Evolutionary conservation across 495 filamentous ascomycete genomes (phyloP).

Genomic region (Podospora appendiculata): DNA sequence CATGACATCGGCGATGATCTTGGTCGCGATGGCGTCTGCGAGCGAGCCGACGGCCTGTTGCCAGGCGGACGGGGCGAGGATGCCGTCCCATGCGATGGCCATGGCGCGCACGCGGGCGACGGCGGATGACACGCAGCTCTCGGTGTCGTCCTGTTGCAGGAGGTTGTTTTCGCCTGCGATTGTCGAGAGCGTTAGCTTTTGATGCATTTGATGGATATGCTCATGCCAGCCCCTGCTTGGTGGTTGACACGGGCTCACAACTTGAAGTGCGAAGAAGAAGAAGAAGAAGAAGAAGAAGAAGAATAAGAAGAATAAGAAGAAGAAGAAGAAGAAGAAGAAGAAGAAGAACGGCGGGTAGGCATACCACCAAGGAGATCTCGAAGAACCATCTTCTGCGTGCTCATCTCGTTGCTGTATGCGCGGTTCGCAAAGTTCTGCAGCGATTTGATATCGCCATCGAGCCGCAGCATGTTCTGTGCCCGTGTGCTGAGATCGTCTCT

Average conservation of each 20-base stretch:
- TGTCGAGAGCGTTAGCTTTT: not conserved
- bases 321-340: constrained; percentile 8
- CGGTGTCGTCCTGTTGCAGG: constrained; percentile 51
- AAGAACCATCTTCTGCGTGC: constrained; percentile 72
- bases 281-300: constrained; percentile 21
- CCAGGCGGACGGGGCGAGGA: constrained; percentile 74
- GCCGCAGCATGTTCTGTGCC: constrained; percentile 45
- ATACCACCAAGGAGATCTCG: constrained; percentile 75
- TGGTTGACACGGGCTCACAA: not conserved
- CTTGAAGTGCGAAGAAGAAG: not conserved
- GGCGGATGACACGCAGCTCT: constrained; percentile 61
- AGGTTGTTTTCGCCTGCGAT: constrained; percentile 38
- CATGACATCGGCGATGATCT: constrained; percentile 76
- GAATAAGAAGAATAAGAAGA: too few species aligned
- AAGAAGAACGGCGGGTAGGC: constrained; percentile 39
- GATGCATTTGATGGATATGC: not conserved
- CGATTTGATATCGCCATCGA: constrained; percentile 63
- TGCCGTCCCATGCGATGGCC: constrained; percentile 65
- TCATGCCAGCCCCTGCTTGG: too few species aligned
- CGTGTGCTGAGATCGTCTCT: constrained; percentile 35
- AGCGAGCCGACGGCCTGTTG: constrained; percentile 81
- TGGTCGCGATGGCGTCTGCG: constrained; percentile 68
- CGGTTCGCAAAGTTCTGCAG: constrained; percentile 75
- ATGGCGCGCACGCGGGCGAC: constrained; percentile 61
- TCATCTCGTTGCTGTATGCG: constrained; percentile 82